phyloP scores from a whole-genome alignment of 495 filamentous ascomycete species.

The Chaetomium cochliodes region DNA sequence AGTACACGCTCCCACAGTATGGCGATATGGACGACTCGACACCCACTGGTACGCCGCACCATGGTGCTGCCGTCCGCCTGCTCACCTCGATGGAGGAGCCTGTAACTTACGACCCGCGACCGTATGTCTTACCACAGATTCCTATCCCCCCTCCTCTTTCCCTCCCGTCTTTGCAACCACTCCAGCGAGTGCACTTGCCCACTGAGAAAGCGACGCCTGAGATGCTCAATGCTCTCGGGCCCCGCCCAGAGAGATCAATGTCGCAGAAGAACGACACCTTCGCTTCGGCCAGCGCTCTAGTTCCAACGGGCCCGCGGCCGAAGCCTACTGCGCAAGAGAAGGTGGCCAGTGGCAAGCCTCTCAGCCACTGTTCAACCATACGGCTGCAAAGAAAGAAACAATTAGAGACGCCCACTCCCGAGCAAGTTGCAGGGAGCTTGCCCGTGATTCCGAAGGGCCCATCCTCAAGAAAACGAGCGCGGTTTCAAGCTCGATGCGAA shows the following conservation, averaged over 20 bases:
- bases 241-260: not conserved
- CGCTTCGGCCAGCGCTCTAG: slow-evolving; percentile 7
- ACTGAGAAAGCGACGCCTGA: slow-evolving; percentile 12
- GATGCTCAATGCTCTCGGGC: slow-evolving; percentile 11
- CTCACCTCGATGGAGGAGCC: slow-evolving; percentile 53
- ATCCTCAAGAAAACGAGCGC: slow-evolving; percentile 44
- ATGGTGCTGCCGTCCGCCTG: slow-evolving; percentile 48
- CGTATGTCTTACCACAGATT: slow-evolving; percentile 45
- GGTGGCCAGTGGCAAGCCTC: slow-evolving; percentile 14
- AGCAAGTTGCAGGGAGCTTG: slow-evolving; percentile 24
- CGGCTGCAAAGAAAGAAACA: slow-evolving; percentile 48
- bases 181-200: slow-evolving; percentile 6
- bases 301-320: slow-evolving; percentile 17
- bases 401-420: not conserved
- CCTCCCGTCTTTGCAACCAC: slow-evolving; percentile 25
- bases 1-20: slow-evolving; percentile 50
- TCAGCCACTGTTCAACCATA: slow-evolving; percentile 34
- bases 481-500: slow-evolving; percentile 30
- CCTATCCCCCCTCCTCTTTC: slow-evolving; percentile 35
- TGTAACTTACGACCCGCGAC: slow-evolving; percentile 23
- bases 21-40: slow-evolving; percentile 48
- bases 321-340: slow-evolving; percentile 6
- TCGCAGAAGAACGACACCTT: not conserved
- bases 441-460: slow-evolving; percentile 48
- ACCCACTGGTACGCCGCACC: slow-evolving; percentile 34